Evolutionary conservation across 2,329 filamentous ascomycete genomes (phyloP).

Genomic region (Tolypocladium album): DNA sequence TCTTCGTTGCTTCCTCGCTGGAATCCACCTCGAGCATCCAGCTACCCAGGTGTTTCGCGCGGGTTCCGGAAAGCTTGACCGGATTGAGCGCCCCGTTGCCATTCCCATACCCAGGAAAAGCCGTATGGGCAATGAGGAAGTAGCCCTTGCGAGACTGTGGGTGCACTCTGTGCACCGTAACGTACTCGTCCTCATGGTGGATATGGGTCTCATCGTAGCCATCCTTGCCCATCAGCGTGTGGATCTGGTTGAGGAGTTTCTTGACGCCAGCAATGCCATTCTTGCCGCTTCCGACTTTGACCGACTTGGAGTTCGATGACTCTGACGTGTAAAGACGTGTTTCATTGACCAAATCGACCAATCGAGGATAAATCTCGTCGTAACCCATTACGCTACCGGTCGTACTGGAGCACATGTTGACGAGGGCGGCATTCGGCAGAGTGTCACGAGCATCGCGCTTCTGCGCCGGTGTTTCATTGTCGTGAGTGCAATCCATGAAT

Average conservation of each 20-base stretch:
- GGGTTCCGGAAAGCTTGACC: constrained; percentile 72
- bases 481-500: constrained; percentile 99
- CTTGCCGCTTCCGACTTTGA: constrained; percentile 59
- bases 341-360: constrained; percentile 90
- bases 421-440: constrained; percentile 83
- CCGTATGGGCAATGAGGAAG: constrained; percentile 92
- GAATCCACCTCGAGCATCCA: constrained; percentile 88
- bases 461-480: constrained; percentile 93
- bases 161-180: constrained; percentile 92
- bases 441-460: constrained; percentile 92
- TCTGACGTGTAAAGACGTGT: constrained; percentile 71
- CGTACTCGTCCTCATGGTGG: constrained; percentile 91
- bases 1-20: constrained; percentile 56
- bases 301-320: constrained; percentile 49
- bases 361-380: constrained; percentile 87
- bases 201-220: constrained; percentile 93
- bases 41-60: constrained; percentile 74
- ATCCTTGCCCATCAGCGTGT: constrained; percentile 90
- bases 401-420: constrained; percentile 91
- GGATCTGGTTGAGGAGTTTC: constrained; percentile 88
- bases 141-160: constrained; percentile 87
- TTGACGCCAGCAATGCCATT: constrained; percentile 85
- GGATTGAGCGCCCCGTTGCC: constrained; percentile 72
- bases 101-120: constrained; percentile 82
- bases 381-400: constrained; percentile 97